Percentiles rank a stretch among this genome's conserved stretches.
Evolutionary conservation across 129 eudicot species (phyloP).

Genomic region (Tagetes erecta): DNA sequence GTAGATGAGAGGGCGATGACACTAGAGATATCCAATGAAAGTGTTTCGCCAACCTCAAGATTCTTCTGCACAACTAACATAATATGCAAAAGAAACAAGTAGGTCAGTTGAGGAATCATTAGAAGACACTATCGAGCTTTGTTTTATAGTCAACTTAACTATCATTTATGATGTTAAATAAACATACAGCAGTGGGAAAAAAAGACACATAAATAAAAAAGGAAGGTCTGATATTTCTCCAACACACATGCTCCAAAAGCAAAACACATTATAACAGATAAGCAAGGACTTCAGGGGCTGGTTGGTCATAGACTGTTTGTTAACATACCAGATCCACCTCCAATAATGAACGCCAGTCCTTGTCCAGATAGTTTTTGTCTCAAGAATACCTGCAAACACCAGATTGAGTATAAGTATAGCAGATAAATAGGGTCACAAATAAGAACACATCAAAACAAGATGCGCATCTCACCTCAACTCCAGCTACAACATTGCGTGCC

Average conservation of each 20-base stretch:
- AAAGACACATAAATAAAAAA: too few relatives aligned
- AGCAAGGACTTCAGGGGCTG: neutral
- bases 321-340: conserved; percentile 91
- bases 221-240: too few relatives aligned
- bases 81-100: conserved; percentile 8
- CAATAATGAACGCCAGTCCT: conserved; percentile 89
- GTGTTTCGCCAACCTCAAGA: conserved; percentile 94
- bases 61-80: conserved; percentile 92
- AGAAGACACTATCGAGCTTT: neutral
- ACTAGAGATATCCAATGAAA: conserved; percentile 79
- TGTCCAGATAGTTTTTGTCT: conserved; percentile 97
- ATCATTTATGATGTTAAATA: neutral
- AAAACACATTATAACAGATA: neutral
- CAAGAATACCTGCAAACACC: conserved; percentile 67
- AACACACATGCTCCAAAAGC: too few relatives aligned
- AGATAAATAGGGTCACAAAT: neutral
- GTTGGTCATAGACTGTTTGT: neutral
- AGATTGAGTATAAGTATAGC: conserved; percentile 14
- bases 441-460: neutral
- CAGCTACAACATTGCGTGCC: conserved; percentile 77
- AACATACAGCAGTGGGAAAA: too few relatives aligned
- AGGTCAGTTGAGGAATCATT: neutral
- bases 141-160: neutral
- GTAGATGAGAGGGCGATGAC: conserved; percentile 74
- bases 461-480: conserved; percentile 66